Percentiles rank a stretch among this genome's conserved stretches.
Conservation (phyloP, 129 eudicot genomes). For the Calendula officinalis region DNA sequence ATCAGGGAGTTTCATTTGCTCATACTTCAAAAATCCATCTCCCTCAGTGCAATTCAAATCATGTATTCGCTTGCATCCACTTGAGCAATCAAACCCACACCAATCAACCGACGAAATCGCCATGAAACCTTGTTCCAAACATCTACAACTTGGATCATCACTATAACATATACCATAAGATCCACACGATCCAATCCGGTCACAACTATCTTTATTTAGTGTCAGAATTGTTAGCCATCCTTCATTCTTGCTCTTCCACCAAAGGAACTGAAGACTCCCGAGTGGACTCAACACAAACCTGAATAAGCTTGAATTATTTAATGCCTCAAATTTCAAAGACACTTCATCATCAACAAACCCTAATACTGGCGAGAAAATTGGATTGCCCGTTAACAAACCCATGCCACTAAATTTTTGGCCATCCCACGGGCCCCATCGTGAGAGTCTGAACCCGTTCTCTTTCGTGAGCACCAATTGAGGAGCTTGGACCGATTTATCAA, state of each 20-base stretch:
- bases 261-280: slow-evolving; percentile 38
- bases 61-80: slow-evolving; percentile 43
- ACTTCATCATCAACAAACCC: slow-evolving; percentile 23
- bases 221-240: slow-evolving; percentile 41
- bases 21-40: slow-evolving; percentile 57
- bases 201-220: slow-evolving; percentile 48
- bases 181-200: slow-evolving; percentile 50
- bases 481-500: slow-evolving; percentile 33
- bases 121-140: slow-evolving; percentile 47
- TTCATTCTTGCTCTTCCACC: slow-evolving; percentile 37
- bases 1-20: slow-evolving; percentile 54
- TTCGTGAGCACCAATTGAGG: slow-evolving; percentile 41
- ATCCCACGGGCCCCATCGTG: slow-evolving; percentile 66
- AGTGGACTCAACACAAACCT: slow-evolving; percentile 40
- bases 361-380: slow-evolving; percentile 24
- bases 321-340: slow-evolving; percentile 30
- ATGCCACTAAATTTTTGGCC: slow-evolving; percentile 44
- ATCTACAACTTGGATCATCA: slow-evolving; percentile 46
- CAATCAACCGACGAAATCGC: slow-evolving; percentile 46
- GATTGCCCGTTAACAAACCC: slow-evolving; percentile 33
- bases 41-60: slow-evolving; percentile 36
- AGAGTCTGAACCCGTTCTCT: slow-evolving; percentile 23
- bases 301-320: slow-evolving; percentile 28
- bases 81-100: slow-evolving; percentile 41
- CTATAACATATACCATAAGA: slow-evolving; percentile 48